phyloP scores from a whole-genome alignment of 257 asterid genomes.

The Leptodermis oblonga region DNA sequence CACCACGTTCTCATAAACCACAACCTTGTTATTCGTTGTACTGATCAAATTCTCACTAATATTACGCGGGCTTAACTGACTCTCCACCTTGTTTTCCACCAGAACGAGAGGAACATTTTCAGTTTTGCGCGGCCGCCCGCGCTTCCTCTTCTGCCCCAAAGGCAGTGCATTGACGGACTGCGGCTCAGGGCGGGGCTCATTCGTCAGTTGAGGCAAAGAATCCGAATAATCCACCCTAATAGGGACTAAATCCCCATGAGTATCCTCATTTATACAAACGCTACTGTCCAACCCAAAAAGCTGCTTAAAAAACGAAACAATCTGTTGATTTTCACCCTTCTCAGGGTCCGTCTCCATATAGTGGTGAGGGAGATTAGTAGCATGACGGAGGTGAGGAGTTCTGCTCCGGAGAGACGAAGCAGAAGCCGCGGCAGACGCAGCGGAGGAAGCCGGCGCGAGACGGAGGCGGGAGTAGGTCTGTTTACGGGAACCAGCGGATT shows the following conservation, averaged over 20 bases:
- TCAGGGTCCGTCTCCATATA: conserved; percentile 44
- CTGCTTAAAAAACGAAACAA: conserved; percentile 49
- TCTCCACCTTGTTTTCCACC: conserved; percentile 22
- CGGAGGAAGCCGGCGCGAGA: conserved; percentile 56
- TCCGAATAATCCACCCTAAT: conserved; percentile 44
- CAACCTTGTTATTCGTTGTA: conserved; percentile 15
- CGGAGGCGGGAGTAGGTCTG: conserved; percentile 89
- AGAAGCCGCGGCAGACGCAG: conserved; percentile 25
- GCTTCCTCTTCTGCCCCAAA: conserved; percentile 47
- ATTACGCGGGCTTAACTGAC: neutral
- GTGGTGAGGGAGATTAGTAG: conserved; percentile 19
- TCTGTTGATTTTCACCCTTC: conserved; percentile 33
- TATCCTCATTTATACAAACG: conserved; percentile 15
- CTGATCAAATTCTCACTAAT: conserved; percentile 11
- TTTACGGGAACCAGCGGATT: conserved; percentile 81
- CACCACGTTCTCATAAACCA: conserved; percentile 36
- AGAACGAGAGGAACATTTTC: conserved; percentile 14
- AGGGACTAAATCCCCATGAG: conserved; percentile 33
- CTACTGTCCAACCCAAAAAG: conserved; percentile 37
- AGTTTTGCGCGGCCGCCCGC: conserved; percentile 44
- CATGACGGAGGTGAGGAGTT: conserved; percentile 57
- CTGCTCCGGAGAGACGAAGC: conserved; percentile 54
- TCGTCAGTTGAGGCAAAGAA: conserved; percentile 17
- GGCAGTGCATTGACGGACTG: conserved; percentile 23
- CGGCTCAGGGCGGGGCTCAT: neutral